Base-by-base conservation (phyloP, 2,329 filamentous ascomycete genomes). In the Fusarium anthophilum region DNA sequence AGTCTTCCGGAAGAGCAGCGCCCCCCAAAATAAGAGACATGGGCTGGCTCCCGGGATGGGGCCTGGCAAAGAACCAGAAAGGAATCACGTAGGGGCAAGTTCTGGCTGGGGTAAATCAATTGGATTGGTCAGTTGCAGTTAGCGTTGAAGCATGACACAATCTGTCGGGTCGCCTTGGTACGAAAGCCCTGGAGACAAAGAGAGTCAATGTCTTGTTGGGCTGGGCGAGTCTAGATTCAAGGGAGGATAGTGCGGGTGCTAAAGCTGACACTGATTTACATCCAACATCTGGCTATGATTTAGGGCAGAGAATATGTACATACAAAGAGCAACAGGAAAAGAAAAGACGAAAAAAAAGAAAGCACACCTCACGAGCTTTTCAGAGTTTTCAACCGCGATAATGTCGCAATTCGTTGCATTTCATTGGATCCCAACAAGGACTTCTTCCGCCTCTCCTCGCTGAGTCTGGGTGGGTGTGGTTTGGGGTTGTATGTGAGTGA, bases 61-160 rank as follows among this genome's bases (percentile, higher is more conserved):
- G 62, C 59, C 70, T 74, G 17, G 67, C 63, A 70, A 69, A 72
- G 73, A 76, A 76, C 67, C 71, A 63, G 64, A 60, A 73, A 74
- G 68, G 75, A 77, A 72, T 75, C 74, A 70, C 68, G 70, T 72
- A 75, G 74, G 70, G 72, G 72, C 74, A 74, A 69, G 71, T 72
- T 79, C 69, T 66, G 70, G 68, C 79, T 77, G 79, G 78, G 78
- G 79, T 78, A 80, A 60, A 65, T 57, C 48, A 69, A 69, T 38
- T 51, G 57, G 73, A 79, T 80, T 80, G 79, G 78, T 38, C 69
- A 54, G 72, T 51, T 53, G 55, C 48, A 45, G 59, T 72, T 78
- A 78, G 79, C 74, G 78, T 64, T 58, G 53, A 70, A 79, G 76
- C 76, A 80, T 80, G 79, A 80, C 79, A 80, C 79, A 80, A 80